A percentile compares a stretch with the other conserved stretches of the same genome.
Evolutionary conservation across 1,284 basidiomycete genomes (phyloP).

Genomic region (Ganoderma resinaceum): DNA sequence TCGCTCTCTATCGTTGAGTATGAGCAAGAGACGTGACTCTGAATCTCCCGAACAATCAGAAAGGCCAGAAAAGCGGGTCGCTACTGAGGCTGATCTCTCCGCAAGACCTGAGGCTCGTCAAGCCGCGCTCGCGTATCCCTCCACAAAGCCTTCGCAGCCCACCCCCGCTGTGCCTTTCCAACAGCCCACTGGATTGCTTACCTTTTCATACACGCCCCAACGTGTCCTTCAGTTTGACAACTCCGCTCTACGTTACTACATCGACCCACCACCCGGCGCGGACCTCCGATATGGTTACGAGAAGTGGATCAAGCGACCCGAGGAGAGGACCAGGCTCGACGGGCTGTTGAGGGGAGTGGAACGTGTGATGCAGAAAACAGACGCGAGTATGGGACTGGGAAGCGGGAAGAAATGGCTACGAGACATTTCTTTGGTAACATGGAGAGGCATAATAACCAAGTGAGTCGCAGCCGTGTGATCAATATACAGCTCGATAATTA

Average conservation of each 20-base stretch:
- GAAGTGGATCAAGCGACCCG: conserved; percentile 71
- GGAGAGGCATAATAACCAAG: conserved; percentile 95
- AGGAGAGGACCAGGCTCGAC: conserved; percentile 70
- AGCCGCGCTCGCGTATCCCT: conserved; percentile 33
- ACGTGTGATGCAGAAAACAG: conserved; percentile 47
- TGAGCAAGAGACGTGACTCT: conserved; percentile 8
- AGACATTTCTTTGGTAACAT: conserved; percentile 73
- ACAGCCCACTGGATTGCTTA: conserved; percentile 52
- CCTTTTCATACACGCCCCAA: conserved; percentile 53
- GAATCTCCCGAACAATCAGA: not conserved
- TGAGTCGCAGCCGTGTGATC: conserved; percentile 46
- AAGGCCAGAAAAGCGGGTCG: conserved; percentile 8
- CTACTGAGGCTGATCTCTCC: not conserved
- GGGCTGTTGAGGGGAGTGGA: conserved; percentile 63
- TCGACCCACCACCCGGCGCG: conserved; percentile 66
- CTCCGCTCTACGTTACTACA: conserved; percentile 72
- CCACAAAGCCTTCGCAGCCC: conserved; percentile 24
- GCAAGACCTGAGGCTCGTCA: not conserved
- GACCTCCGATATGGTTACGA: conserved; percentile 73
- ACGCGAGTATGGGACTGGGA: conserved; percentile 34
- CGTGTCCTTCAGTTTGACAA: conserved; percentile 69
- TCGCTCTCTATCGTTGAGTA: not conserved
- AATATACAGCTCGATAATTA: conserved; percentile 8
- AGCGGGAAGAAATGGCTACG: conserved; percentile 40
- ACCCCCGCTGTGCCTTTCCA: conserved; percentile 45